phyloP scores from a whole-genome alignment of 2,329 filamentous ascomycete genomes.

The Ophiostoma sp. region DNA sequence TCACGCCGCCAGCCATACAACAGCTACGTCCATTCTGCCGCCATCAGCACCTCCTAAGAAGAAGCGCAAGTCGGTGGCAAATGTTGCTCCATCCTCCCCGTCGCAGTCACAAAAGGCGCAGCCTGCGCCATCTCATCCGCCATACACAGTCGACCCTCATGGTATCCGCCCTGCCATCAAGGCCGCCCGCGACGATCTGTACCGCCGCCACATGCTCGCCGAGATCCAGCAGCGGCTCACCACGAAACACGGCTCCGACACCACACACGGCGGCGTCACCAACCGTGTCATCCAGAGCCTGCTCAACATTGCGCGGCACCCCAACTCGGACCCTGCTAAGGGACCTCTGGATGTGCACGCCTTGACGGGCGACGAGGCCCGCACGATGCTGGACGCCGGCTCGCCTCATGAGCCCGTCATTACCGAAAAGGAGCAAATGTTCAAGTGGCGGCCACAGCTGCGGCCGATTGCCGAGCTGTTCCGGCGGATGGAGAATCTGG shows the following conservation, averaged over 20 bases:
- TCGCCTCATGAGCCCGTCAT: conserved; percentile 32
- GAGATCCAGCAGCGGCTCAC: conserved; percentile 26
- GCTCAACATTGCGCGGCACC: conserved; percentile 25
- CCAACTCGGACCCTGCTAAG: conserved; percentile 19
- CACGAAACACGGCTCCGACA: background rate
- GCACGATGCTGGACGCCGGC: conserved; percentile 26
- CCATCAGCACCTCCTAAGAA: conserved; percentile 4
- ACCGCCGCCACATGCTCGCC: conserved; percentile 24
- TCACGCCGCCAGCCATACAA: background rate
- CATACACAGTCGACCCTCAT: background rate
- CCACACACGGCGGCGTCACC: conserved; percentile 29
- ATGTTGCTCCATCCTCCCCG: background rate
- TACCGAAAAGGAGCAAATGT: conserved; percentile 34
- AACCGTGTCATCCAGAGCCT: conserved; percentile 28
- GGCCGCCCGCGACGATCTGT: conserved; percentile 24
- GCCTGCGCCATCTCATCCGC: background rate
- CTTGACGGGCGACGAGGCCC: conserved; percentile 30
- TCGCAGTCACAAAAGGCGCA: background rate
- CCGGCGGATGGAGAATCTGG: conserved; percentile 35
- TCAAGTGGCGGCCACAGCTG: conserved; percentile 31
- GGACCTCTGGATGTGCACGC: conserved; percentile 28
- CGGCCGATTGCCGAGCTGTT: conserved; percentile 35
- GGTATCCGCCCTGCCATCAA: conserved; percentile 23
- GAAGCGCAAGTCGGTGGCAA: background rate
- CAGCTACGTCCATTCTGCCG: background rate